Evolutionary conservation across 2,329 filamentous ascomycete species (phyloP).

Genomic region (Calcarisporium arbuscula): DNA sequence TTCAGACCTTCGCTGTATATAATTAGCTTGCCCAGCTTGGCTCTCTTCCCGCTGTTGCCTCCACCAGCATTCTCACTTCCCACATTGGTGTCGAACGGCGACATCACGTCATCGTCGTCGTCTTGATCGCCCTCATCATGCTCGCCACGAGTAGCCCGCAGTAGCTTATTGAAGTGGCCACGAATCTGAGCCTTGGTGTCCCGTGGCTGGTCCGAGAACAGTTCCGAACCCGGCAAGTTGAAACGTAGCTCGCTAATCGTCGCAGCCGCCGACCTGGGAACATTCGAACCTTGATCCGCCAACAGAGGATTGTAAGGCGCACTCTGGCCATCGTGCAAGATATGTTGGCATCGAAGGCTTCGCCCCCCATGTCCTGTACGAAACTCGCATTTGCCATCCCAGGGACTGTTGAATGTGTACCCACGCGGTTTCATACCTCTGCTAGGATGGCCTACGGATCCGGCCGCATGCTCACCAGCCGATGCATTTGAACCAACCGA

Average conservation of each 20-base stretch:
- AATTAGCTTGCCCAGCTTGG: conserved; percentile 90
- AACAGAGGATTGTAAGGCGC: conserved; percentile 39
- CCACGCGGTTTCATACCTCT: conserved; percentile 50
- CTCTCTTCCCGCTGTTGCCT: conserved; percentile 75
- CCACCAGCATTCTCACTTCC: conserved; percentile 82
- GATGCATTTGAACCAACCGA: conserved; percentile 26
- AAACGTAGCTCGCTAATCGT: conserved; percentile 80
- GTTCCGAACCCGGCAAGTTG: conserved; percentile 64
- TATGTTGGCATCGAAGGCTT: conserved; percentile 67
- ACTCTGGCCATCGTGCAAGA: conserved; percentile 41
- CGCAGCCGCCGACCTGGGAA: conserved; percentile 26
- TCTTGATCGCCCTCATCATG: conserved; percentile 28
- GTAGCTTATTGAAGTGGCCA: conserved; percentile 36
- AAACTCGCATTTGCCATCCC: conserved; percentile 85
- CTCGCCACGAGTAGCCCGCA: conserved; percentile 22
- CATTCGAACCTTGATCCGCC: conserved; percentile 23
- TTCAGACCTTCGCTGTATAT: conserved; percentile 84
- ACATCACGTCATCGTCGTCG: conserved; percentile 29
- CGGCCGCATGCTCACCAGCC: background rate
- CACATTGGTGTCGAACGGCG: conserved; percentile 62
- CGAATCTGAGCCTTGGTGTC: conserved; percentile 28
- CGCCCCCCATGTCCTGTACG: conserved; percentile 69
- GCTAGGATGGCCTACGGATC: conserved; percentile 25
- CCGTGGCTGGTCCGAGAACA: conserved; percentile 32
- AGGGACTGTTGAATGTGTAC: conserved; percentile 78